Base-by-base conservation (phyloP, 306 rosid genomes). In the Luffa aegyptiaca region DNA sequence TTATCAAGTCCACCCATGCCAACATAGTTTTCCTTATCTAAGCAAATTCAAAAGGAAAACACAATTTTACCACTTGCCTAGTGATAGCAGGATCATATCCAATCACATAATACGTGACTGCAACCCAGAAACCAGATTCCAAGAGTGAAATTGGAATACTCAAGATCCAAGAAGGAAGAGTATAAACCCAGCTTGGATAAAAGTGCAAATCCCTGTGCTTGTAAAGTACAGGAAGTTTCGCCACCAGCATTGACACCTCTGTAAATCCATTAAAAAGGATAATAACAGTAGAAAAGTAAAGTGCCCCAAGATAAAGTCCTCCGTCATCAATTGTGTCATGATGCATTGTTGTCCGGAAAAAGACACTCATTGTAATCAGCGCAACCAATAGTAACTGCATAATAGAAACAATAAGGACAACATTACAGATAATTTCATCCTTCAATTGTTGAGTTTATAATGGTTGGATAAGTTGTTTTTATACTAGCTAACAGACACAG, bases 241-340 rank as follows among this genome's bases (percentile, higher is more conserved):
- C 97, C 72, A 96, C 99, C 86, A 96, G 85, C 99, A 96, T 93
- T 55, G 99, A 82, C 79, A 93, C 98, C 88, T 96, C 99, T 46
- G 93, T 96, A 87, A 96, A 96, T 84, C 99, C 99, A 84, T 96
- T 96, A 80, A 96, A 96, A 79, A 96, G 98, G 85, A 96, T 87
- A 64, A 90, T 96, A 80, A 96, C 93, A 90, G 90, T 96, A 75
- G 99, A 96, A 83, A 96, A 96, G 89, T 96, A 96, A n/a, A 93
- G 81, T 80, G 98, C 78, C 66, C 99, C 99, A 48, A 96, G 99
- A 89, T 96, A 93, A 63, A 96, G 18, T 80, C 92, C 91, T 79
- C 94, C 99, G 39, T 88, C 99, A 64, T 93, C 92, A 84, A 93
- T 81, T 82, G 99, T 90, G 85, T 93, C 73, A 73, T 83, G 97